Base-by-base conservation (phyloP, 495 filamentous ascomycete genomes). In the Talaromyces trachyspermus region DNA sequence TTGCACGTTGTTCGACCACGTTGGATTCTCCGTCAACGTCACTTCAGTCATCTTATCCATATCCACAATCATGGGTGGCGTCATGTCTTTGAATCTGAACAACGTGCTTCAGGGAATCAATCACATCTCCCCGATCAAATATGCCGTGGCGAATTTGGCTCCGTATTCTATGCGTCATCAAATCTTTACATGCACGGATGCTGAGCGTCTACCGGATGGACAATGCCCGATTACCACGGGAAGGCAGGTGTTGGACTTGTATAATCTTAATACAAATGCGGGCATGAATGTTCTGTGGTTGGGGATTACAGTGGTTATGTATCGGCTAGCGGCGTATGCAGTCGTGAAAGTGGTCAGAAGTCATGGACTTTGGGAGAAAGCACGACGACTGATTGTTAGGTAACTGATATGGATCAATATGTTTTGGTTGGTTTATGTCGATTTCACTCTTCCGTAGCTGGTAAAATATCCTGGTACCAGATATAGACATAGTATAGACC, bases 1-100 rank as follows among this genome's bases (percentile, higher is more conserved):
- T 65, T 86, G 84, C 56, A 88, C 85, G 1, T 64, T 88, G 5
- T 84, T 88, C 62, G 59, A 65, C 25, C 85, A 89, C 54, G 83
- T 82, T 0, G 85, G 85, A 1, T 88, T 89, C 58, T 81, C 83
- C 7, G 75, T 88, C 37, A 86, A 85, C 49, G 57, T 86, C 32
- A 83, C 77, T 2, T 77, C 72, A 1, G 72, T 83, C 33, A 56
- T 88, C 3, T 63, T 88, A 0, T 77, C 75, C 0, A 72, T 89
- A 19, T 76, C 83, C 1, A 77, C 76, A 19, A 71, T 83, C 55
- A 83, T 88, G 66, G 72, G 76, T 3, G 85, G 85, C 2, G 68
- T 86, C 29, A 76, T 88, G 72, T 81, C 75, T 49, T 72, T 86
- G 25, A 62, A 80, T 48, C 76, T 86, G 51, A 80, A 84, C 1